These are phyloP conservation scores for Truncatella angustata DNA, from an alignment of 2,329 filamentous ascomycete species.

Conservation along the genomic window DNA sequence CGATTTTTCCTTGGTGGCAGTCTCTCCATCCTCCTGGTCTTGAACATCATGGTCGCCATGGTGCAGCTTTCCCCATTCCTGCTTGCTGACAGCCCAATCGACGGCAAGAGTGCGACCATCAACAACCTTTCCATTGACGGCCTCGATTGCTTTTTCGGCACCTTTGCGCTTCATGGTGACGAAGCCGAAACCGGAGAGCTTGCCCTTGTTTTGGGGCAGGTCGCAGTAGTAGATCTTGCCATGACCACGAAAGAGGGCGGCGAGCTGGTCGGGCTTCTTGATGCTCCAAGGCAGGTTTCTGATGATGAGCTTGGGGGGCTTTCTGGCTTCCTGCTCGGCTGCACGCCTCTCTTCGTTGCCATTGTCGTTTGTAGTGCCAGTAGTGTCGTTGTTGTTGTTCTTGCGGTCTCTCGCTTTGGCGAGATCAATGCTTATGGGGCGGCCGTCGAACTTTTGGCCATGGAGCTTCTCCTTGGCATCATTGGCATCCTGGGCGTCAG, in stretches of 20 bases:
- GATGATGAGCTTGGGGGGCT: slow-evolving; percentile 77
- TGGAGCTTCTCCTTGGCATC: slow-evolving; percentile 80
- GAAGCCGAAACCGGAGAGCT: slow-evolving; percentile 87
- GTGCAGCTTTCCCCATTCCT: slow-evolving; percentile 72
- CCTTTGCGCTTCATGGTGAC: slow-evolving; percentile 84
- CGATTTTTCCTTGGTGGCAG: slow-evolving; percentile 21
- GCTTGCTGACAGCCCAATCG: slow-evolving; percentile 95
- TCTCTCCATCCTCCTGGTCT: slow-evolving; percentile 28
- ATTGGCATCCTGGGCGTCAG: slow-evolving; percentile 85
- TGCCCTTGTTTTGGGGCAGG: slow-evolving; percentile 74
- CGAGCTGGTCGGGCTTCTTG: slow-evolving; percentile 79
- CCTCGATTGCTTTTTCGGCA: slow-evolving; percentile 82
- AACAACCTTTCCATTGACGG: slow-evolving; percentile 84
- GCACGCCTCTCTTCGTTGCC: slow-evolving; percentile 58
- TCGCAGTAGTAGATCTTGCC: slow-evolving; percentile 89
- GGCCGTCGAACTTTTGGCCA: slow-evolving; percentile 73
- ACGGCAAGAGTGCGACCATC: slow-evolving; percentile 88
- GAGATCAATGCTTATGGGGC: slow-evolving; percentile 81
- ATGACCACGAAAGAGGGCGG: slow-evolving; percentile 77
- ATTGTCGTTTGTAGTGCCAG: slow-evolving; percentile 26
- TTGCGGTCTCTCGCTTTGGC: slow-evolving; percentile 78
- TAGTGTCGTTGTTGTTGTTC: no score
- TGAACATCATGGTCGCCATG: slow-evolving; percentile 30
- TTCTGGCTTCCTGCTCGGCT: slow-evolving; percentile 57
- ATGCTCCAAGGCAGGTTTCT: slow-evolving; percentile 96